Conservation (phyloP, 1,284 basidiomycete genomes). For the Ustilago xerochloae region DNA sequence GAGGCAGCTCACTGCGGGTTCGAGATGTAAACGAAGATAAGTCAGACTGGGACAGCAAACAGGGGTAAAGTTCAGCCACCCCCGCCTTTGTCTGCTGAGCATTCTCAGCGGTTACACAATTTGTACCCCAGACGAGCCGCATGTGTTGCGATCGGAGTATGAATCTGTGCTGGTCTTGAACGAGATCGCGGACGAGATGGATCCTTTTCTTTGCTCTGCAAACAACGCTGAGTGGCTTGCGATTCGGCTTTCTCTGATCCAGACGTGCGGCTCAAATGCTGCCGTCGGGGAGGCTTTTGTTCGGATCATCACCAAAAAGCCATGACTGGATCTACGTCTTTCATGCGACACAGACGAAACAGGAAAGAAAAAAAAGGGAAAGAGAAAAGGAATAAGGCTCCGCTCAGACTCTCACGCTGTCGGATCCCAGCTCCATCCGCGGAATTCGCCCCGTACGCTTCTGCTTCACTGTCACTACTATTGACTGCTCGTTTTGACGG, state of each 20-base stretch:
- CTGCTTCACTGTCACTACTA: too few species aligned
- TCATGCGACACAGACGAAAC: not conserved
- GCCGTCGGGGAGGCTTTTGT: too few species aligned
- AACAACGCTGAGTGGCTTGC: too few species aligned
- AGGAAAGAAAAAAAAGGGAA: not conserved
- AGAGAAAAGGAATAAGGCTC: not conserved
- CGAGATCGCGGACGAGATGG: not conserved
- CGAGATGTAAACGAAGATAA: not conserved
- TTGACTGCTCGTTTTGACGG: too few species aligned
- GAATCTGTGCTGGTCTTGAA: not conserved
- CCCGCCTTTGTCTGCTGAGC: not conserved
- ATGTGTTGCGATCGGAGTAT: not conserved
- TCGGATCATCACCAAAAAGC: not conserved
- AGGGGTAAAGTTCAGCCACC: not conserved
- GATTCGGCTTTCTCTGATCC: too few species aligned
- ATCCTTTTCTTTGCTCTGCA: not conserved
- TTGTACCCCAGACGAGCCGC: not conserved
- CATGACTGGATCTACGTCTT: not conserved
- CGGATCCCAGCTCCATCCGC: not conserved
- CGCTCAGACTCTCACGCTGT: not conserved
- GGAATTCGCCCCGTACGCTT: not conserved
- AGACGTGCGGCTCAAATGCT: too few species aligned
- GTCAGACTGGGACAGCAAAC: not conserved
- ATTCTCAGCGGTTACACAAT: not conserved
- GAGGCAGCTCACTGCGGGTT: too few species aligned